Evolutionary conservation across 2,329 filamentous ascomycete genomes (phyloP).

Genomic region (Calonectria pauciramosa): DNA sequence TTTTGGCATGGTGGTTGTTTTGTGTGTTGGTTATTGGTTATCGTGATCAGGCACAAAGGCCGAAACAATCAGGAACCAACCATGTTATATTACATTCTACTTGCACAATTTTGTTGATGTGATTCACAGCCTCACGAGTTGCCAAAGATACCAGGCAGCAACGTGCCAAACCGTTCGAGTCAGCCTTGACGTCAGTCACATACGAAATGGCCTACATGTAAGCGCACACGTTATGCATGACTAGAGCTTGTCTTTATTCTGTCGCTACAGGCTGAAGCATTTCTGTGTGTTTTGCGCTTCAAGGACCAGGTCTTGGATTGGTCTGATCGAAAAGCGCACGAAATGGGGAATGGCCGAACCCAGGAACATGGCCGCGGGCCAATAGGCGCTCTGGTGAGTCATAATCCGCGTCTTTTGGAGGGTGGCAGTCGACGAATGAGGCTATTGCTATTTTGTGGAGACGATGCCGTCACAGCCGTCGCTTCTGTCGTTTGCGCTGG

Average conservation of each 20-base stretch:
- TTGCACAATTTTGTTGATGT: background rate
- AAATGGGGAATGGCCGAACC: background rate
- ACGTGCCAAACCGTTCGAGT: background rate
- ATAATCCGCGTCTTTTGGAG: background rate
- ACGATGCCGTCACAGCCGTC: background rate
- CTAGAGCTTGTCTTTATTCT: background rate
- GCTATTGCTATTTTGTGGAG: background rate
- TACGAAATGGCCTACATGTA: background rate
- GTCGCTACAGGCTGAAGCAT: background rate
- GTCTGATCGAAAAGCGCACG: background rate
- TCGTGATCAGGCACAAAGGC: background rate
- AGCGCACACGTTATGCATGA: background rate
- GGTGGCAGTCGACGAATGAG: background rate
- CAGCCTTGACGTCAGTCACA: background rate
- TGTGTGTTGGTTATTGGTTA: background rate
- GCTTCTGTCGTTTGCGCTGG: background rate
- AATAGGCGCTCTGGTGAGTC: background rate
- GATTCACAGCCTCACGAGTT: background rate
- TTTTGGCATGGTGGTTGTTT: conserved; percentile 6
- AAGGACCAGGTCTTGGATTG: background rate
- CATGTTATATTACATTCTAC: background rate
- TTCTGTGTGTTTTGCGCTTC: background rate
- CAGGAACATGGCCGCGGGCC: background rate
- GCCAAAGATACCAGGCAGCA: background rate
- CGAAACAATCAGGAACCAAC: background rate